Base-by-base conservation (phyloP, 2,329 filamentous ascomycete genomes). In the Myriangium duriaei region DNA sequence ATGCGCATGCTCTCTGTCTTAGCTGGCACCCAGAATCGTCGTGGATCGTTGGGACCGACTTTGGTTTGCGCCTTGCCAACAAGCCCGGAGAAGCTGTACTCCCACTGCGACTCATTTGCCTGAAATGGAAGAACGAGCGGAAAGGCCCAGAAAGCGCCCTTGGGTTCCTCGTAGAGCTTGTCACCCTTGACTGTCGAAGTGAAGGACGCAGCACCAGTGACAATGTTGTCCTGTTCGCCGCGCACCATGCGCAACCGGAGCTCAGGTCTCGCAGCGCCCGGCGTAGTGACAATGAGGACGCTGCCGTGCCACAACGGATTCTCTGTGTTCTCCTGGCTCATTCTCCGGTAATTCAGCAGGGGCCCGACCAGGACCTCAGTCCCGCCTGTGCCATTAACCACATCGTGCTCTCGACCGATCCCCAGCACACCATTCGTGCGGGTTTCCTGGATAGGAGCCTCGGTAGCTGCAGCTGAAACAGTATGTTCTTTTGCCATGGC, bases 281-380 rank as follows among this genome's bases (percentile, higher is more conserved):
- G 81, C 36, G 71, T 76, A 11, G 79, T 81, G 37, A 95, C 85
- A 34, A 95, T 64, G 49, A 95, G 64, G 5, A 93, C 81, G 56
- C 85, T 93, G 41, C 88, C 87, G 50, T 82, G 68, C 87, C 88
- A 96, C 29, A 61, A 62, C 28, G 65, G 63, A 34, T 50, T 53
- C 17, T 59, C 56, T 2, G 57, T 53, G 38, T 56, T 46, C 43
- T 58, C 65, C 17, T 69, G 70, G 49, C 79, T 73, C 74, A 81
- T 86, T 51, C 74, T 72, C 46, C 79, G 70, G 57, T 86, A 88
- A 60, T 88, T 88, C 45, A 88, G 61, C 46, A 88, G 62, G 13
- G 82, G 82, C 1, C 82, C 82, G 48, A 74, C 79, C 11, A 80
- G 65, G 17, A 86, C 69, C 43, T 81, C 74, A 51, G 64, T 42